phyloP scores from a whole-genome alignment of 768 basidiomycete genomes.

The Naganishia vaughanmartiniae region DNA sequence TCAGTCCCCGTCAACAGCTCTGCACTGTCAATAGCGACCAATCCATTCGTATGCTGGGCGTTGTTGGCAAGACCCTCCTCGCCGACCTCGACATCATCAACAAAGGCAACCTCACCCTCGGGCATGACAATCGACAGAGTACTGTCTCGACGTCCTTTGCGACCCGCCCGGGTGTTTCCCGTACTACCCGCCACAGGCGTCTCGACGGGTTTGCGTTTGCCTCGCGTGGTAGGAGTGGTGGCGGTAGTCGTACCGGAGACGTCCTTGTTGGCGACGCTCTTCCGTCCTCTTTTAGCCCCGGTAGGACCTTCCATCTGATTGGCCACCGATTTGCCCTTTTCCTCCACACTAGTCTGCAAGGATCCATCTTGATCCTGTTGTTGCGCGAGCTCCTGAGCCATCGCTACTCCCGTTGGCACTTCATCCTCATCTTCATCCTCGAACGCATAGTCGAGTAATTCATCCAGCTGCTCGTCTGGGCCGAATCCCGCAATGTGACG shows the following conservation, averaged over 20 bases:
- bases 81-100: neutral
- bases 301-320: neutral
- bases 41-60: neutral
- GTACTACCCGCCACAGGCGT: neutral
- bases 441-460: constrained; percentile 40
- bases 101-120: neutral
- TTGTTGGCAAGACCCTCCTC: neutral
- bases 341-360: neutral
- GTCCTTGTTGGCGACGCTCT: neutral
- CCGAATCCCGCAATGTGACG: constrained; percentile 45
- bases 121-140: neutral
- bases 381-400: neutral
- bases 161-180: neutral
- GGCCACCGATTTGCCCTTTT: neutral
- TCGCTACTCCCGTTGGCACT: constrained; percentile 34
- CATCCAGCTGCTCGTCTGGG: constrained; percentile 28
- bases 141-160: constrained; percentile 3
- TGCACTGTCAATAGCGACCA: neutral
- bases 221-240: no score
- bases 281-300: constrained; percentile 3
- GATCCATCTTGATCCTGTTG: neutral
- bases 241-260: neutral
- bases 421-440: constrained; percentile 53
- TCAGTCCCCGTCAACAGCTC: neutral
- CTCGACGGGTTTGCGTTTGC: constrained; percentile 4